These are phyloP conservation scores for Pistacia integerrima DNA, from an alignment of 345 rosid species.

Conservation along the genomic window DNA sequence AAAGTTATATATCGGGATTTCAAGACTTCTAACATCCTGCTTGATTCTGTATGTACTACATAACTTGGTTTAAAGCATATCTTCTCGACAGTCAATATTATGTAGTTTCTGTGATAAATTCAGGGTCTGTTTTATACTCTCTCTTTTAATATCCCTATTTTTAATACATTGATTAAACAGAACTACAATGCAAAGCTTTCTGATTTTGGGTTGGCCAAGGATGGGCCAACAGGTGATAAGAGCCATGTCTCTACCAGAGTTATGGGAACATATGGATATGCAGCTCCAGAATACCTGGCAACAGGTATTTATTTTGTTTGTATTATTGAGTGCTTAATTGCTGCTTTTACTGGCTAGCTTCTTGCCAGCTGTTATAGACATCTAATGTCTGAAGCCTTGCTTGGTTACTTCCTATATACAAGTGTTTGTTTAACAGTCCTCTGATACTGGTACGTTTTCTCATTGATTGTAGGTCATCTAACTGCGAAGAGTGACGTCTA, in stretches of 20 bases:
- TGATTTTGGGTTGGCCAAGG: conserved; percentile 82
- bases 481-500: conserved; percentile 85
- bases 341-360: not conserved
- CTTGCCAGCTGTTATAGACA: not conserved
- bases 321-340: not conserved
- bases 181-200: conserved; percentile 74
- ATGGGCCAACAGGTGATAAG: conserved; percentile 77
- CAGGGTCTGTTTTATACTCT: not conserved
- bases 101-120: conserved; percentile 1
- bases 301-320: conserved; percentile 43
- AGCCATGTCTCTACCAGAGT: conserved; percentile 77
- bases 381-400: not conserved
- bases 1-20: conserved; percentile 73
- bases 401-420: not conserved
- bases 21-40: conserved; percentile 71
- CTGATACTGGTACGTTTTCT: conserved; percentile 8
- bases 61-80: conserved; percentile 1
- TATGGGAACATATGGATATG: conserved; percentile 77
- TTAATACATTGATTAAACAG: conserved; percentile 35
- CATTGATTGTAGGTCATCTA: conserved; percentile 65
- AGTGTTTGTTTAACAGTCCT: not conserved
- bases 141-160: conserved; percentile 12
- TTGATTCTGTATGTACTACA: conserved; percentile 51
- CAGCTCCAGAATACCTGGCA: conserved; percentile 82
- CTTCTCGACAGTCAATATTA: not conserved